phyloP scores from a whole-genome alignment of 768 basidiomycete species.

The Trametes maxima region DNA sequence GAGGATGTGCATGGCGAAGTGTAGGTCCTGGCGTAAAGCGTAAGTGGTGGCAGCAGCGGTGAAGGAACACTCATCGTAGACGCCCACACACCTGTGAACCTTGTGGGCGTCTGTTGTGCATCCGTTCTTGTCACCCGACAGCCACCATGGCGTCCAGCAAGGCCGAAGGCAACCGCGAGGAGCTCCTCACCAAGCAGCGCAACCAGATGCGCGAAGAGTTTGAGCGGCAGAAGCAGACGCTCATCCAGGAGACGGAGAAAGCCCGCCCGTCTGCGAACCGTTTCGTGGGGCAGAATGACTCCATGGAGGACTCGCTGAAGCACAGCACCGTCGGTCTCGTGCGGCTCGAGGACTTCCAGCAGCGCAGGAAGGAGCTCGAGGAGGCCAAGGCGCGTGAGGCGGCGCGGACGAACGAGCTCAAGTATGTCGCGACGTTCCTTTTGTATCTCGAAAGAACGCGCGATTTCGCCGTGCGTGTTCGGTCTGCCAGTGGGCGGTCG shows the following conservation, averaged over 20 bases:
- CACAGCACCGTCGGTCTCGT: constrained; percentile 91
- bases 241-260: constrained; percentile 91
- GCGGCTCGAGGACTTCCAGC: constrained; percentile 89
- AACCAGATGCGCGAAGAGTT: constrained; percentile 78
- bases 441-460: constrained; percentile 24
- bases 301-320: constrained; percentile 92
- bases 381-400: constrained; percentile 91
- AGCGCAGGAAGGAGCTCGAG: constrained; percentile 83
- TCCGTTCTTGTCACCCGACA: constrained; percentile 8
- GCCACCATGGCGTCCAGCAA: constrained; percentile 70
- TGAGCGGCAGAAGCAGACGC: constrained; percentile 76
- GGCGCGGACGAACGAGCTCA: constrained; percentile 79
- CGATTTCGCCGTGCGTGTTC: constrained; percentile 9
- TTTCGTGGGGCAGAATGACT: constrained; percentile 93
- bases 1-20: constrained; percentile 65
- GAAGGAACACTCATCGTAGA: background rate
- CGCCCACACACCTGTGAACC: constrained; percentile 12
- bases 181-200: constrained; percentile 84
- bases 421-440: constrained; percentile 64
- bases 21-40: background rate
- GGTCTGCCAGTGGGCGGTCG: background rate
- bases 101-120: constrained; percentile 29
- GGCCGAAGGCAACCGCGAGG: constrained; percentile 84
- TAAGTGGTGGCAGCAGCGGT: constrained; percentile 6
- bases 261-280: constrained; percentile 84